phyloP scores from a whole-genome alignment of 768 basidiomycete species.

The Pleurotus tuoliensis region DNA sequence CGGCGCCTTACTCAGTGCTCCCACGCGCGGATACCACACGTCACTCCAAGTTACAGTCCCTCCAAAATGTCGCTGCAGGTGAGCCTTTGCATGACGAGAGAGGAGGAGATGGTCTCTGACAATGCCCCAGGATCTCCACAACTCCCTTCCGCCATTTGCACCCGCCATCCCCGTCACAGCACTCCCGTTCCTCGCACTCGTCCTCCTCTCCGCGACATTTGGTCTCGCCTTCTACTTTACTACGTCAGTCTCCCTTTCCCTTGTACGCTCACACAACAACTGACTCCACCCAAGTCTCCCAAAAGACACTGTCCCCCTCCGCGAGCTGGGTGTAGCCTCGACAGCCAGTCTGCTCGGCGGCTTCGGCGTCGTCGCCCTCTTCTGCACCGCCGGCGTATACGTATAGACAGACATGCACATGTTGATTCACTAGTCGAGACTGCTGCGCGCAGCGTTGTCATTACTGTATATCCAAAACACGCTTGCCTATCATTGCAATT shows the following conservation, averaged over 20 bases:
- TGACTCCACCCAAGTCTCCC: slow-evolving; percentile 57
- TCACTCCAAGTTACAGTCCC: slow-evolving; percentile 8
- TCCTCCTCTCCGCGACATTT: slow-evolving; percentile 74
- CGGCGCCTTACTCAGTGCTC: slow-evolving; percentile 25
- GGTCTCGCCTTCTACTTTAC: slow-evolving; percentile 89
- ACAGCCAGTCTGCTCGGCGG: slow-evolving; percentile 79
- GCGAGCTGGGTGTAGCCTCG: slow-evolving; percentile 67
- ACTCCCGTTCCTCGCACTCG: slow-evolving; percentile 72
- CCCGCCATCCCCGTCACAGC: slow-evolving; percentile 65
- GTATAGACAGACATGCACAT: slow-evolving; percentile 39
- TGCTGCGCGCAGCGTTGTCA: too few relatives aligned
- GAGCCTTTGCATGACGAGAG: too few relatives aligned
- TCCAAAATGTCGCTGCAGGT: not conserved
- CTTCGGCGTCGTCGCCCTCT: slow-evolving; percentile 86
- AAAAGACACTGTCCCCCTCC: slow-evolving; percentile 56
- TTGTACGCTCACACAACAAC: slow-evolving; percentile 8
- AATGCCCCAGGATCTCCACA: slow-evolving; percentile 51
- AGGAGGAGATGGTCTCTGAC: not conserved
- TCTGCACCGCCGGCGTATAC: slow-evolving; percentile 82
- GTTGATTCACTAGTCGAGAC: too few relatives aligned
- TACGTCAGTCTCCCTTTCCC: slow-evolving; percentile 48
- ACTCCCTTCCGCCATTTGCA: slow-evolving; percentile 61
- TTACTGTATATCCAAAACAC: not conserved
- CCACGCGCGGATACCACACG: not conserved
- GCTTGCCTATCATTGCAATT: too few relatives aligned